Conservation (phyloP, 2,329 filamentous ascomycete species). For the Emmonsia crescens region DNA sequence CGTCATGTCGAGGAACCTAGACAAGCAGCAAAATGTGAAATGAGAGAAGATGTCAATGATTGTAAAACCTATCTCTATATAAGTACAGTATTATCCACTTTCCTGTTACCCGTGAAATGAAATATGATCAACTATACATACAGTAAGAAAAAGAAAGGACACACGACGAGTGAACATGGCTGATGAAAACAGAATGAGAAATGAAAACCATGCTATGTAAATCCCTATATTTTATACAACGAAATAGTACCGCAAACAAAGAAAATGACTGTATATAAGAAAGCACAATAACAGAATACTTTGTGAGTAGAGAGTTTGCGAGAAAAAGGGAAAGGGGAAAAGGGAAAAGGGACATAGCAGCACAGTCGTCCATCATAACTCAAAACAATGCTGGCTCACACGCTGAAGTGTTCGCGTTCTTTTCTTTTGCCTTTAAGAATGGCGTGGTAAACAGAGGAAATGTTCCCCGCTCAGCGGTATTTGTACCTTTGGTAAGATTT, state of each 20-base stretch:
- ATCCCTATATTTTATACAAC: slow-evolving; percentile 12
- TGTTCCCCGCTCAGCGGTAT: background rate
- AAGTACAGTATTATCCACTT: slow-evolving; percentile 1
- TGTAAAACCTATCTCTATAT: background rate
- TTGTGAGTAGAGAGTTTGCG: slow-evolving; percentile 1
- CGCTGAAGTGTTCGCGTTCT: background rate
- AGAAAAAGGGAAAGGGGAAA: background rate
- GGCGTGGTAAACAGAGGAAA: background rate
- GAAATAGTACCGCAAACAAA: slow-evolving; percentile 17
- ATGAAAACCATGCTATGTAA: slow-evolving; percentile 22
- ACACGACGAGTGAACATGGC: slow-evolving; percentile 17
- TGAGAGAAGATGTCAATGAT: background rate
- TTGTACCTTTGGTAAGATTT: background rate
- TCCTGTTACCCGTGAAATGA: background rate
- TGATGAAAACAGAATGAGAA: slow-evolving; percentile 20
- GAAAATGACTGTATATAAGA: slow-evolving; percentile 1
- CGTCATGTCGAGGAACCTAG: background rate
- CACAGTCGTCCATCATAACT: background rate
- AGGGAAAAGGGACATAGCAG: background rate
- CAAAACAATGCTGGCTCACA: background rate
- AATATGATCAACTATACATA: slow-evolving; percentile 10
- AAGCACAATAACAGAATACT: background rate
- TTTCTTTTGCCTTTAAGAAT: background rate
- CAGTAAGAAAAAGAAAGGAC: slow-evolving; percentile 18
- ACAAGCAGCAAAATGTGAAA: background rate